Evolutionary conservation across 441 rosid species (phyloP), one percentile per base, ranked within the genome.

Genomic region (Bocquillonia castaneifolia): DNA sequence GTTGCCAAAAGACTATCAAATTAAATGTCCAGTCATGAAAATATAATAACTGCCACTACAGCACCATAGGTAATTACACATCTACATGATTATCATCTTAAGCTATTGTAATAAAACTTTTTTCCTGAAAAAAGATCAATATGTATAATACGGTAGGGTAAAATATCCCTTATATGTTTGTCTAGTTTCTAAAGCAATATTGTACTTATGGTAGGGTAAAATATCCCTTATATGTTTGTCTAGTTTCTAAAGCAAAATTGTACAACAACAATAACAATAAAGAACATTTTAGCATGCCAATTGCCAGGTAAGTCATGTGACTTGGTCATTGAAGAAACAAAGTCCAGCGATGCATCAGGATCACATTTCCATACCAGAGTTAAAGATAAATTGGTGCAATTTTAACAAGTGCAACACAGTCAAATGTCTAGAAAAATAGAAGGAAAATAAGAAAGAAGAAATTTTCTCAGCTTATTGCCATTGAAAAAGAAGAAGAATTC

Each of bases 351-450:
- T 52, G 32, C 10, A 20, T 7, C 47, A 22, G 69, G n/a, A 64
- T 50, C 18, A 31, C 14, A 61, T 52, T 59, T 18, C 44, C 51
- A 42, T 2, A 47, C 15, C 64, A 53, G 32, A 74, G 34, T 55
- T 10, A 47, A 65, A 60, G 32, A 22, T 34, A 56, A 44, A 72
- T n/a, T 52, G n/a, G n/a, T n/a, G n/a, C n/a, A n/a, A n/a, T n/a
- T n/a, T n/a, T n/a, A n/a, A n/a, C n/a, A n/a, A n/a, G n/a, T n/a
- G n/a, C n/a, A n/a, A n/a, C n/a, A n/a, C n/a, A n/a, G n/a, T n/a
- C n/a, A n/a, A n/a, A n/a, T n/a, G n/a, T n/a, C n/a, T n/a, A n/a
- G n/a, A n/a, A n/a, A n/a, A n/a, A n/a, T n/a, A n/a, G n/a, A n/a
- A n/a, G n/a, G n/a, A n/a, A n/a, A n/a, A n/a, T n/a, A n/a, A n/a